phyloP scores from a whole-genome alignment of 805 yeast genomes.

The Tetrapisispora fleetii region DNA sequence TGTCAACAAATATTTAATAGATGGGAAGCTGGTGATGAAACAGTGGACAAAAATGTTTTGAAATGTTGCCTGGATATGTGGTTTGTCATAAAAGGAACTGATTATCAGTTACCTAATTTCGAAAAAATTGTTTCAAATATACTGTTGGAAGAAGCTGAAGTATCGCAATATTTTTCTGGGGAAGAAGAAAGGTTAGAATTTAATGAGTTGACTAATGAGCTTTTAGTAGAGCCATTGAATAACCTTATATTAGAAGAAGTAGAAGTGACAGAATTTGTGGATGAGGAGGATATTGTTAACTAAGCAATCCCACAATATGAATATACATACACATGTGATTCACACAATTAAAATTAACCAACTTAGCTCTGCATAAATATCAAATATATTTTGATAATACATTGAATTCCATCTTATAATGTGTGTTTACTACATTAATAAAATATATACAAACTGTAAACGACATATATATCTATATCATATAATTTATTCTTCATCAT shows the following conservation, averaged over 20 bases:
- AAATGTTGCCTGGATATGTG: conserved; percentile 13
- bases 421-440: too few relatives aligned
- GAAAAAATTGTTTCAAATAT: conserved; percentile 4
- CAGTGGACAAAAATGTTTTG: conserved; percentile 4
- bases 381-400: too few relatives aligned
- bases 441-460: too few relatives aligned
- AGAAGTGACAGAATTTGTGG: conserved; percentile 14
- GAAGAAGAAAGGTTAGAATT: conserved; percentile 7
- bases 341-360: too few relatives aligned
- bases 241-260: conserved; percentile 23
- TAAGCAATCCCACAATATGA: too few relatives aligned
- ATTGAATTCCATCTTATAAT: too few relatives aligned
- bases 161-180: neutral
- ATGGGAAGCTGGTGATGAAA: conserved; percentile 6
- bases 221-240: conserved; percentile 5
- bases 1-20: conserved; percentile 1
- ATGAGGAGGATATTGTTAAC: neutral
- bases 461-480: neutral
- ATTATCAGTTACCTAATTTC: conserved; percentile 6
- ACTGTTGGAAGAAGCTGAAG: conserved; percentile 7
- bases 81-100: conserved; percentile 8
- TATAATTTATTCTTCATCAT: neutral
- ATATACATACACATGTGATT: too few relatives aligned
- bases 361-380: too few relatives aligned
- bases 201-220: conserved; percentile 6